A percentile compares a stretch with the other conserved stretches of the same genome.
Conservation (phyloP, 139 green algal genomes). For the Chlorella sp. region DNA sequence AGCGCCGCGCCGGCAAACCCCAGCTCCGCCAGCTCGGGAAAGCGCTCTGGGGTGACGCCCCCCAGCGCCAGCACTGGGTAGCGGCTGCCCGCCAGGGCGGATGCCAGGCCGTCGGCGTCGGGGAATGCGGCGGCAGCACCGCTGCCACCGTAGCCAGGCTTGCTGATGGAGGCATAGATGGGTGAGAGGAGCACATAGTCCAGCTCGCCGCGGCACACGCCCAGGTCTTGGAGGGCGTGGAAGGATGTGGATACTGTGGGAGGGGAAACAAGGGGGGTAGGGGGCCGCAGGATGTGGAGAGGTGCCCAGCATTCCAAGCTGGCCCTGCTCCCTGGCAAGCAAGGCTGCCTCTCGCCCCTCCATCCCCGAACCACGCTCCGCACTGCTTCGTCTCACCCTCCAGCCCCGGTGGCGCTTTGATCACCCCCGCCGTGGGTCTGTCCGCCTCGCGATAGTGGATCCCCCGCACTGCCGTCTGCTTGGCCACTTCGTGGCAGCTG, state of each 20-base stretch:
- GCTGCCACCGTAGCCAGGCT: conserved; percentile 46
- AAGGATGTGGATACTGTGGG: conserved; percentile 45
- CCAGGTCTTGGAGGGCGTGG: conserved; percentile 33
- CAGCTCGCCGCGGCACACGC: conserved; percentile 28
- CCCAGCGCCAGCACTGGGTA: conserved; percentile 60
- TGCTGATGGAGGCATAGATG: conserved; percentile 69
- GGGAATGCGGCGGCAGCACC: conserved; percentile 8
- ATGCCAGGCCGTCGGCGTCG: conserved; percentile 11
- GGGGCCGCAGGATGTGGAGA: too few species aligned
- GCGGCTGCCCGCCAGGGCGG: neutral
- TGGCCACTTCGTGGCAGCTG: conserved; percentile 37
- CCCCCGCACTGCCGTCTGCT: conserved; percentile 27
- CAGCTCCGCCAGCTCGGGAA: conserved; percentile 42
- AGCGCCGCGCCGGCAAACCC: conserved; percentile 65
- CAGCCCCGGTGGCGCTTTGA: conserved; percentile 17
- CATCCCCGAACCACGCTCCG: too few species aligned
- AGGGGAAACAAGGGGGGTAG: neutral
- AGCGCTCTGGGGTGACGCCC: conserved; percentile 41
- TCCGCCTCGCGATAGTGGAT: conserved; percentile 51
- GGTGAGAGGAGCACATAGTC: conserved; percentile 68
- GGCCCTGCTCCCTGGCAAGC: too few species aligned
- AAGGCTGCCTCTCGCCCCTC: too few species aligned
- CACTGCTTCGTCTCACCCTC: neutral
- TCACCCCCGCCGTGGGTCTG: neutral
- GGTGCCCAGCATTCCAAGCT: too few species aligned